Conservation (phyloP, 352 stramenopile genomes). For the Globisporangium perplexum region DNA sequence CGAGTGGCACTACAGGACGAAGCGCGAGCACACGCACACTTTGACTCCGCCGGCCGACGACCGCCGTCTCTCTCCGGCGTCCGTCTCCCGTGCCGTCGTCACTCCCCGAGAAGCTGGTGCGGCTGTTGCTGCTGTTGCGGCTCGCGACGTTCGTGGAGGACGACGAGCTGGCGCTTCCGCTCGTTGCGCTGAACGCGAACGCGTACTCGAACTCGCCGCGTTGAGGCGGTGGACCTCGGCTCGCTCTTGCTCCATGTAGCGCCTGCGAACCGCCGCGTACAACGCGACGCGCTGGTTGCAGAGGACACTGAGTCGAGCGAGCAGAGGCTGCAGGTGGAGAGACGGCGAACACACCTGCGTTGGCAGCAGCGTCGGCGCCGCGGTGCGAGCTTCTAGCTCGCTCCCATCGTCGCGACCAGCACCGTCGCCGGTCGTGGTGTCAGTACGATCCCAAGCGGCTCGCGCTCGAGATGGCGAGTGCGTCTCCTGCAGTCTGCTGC, state of each 20-base stretch:
- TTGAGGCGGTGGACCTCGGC: slow-evolving; percentile 13
- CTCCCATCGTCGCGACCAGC: neutral
- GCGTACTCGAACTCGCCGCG: neutral
- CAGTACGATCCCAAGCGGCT: neutral
- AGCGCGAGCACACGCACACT: slow-evolving; percentile 9
- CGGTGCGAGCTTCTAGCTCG: neutral
- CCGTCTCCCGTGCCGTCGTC: neutral
- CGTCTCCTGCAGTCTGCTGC: slow-evolving; percentile 4
- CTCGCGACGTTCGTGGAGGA: neutral
- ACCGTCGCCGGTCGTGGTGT: neutral
- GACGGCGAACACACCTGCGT: slow-evolving; percentile 8
- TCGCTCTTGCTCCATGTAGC: slow-evolving; percentile 59
- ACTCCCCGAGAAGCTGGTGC: neutral
- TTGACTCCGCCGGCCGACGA: slow-evolving; percentile 13
- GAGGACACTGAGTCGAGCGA: neutral
- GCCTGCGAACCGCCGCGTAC: slow-evolving; percentile 41
- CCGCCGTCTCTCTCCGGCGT: neutral
- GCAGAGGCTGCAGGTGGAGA: neutral
- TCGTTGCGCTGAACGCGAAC: no score
- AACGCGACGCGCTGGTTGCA: slow-evolving; percentile 32
- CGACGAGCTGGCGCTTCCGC: neutral
- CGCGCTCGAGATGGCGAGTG: neutral
- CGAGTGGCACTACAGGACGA: neutral
- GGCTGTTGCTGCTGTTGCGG: neutral
- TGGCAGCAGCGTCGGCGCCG: slow-evolving; percentile 8